Percentiles rank a stretch among this genome's conserved stretches.
Evolutionary conservation across 1,139 yeast species (phyloP).

Genomic region (Torulaspora pretoriensis): DNA sequence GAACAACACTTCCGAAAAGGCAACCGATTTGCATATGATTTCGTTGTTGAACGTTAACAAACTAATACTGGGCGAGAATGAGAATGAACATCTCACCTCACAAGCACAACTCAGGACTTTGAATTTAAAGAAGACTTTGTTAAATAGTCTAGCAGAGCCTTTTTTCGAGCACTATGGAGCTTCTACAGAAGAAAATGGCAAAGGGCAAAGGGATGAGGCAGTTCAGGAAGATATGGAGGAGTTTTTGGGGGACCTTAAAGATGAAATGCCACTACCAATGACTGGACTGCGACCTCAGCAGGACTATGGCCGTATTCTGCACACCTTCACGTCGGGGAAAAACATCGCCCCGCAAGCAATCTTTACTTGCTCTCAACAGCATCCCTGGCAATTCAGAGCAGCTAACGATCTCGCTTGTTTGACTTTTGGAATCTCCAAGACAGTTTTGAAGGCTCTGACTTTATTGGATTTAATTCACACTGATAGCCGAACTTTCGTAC

Average conservation of each 20-base stretch:
- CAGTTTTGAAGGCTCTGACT: conserved; percentile 57
- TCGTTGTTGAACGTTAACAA: conserved; percentile 36
- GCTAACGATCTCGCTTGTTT: conserved; percentile 88
- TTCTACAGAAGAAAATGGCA: conserved; percentile 33
- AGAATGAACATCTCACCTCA: conserved; percentile 31
- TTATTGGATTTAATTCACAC: conserved; percentile 76
- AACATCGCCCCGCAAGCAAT: conserved; percentile 74
- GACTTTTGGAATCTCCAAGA: conserved; percentile 75
- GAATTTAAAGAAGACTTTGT: conserved; percentile 48
- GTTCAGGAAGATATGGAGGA: conserved; percentile 10
- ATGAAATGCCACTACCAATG: conserved; percentile 16
- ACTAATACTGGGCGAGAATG: conserved; percentile 42
- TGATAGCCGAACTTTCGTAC: conserved; percentile 63
- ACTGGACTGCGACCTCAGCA: conserved; percentile 20
- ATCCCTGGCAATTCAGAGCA: conserved; percentile 78
- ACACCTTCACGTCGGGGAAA: conserved; percentile 58
- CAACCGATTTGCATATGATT: conserved; percentile 34
- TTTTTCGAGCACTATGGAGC: conserved; percentile 49
- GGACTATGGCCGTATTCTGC: conserved; percentile 42
- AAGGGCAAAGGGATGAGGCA: conserved; percentile 9
- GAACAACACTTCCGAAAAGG: conserved; percentile 37
- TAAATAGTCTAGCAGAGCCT: conserved; percentile 72
- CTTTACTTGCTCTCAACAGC: conserved; percentile 69
- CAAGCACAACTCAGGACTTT: conserved; percentile 12
- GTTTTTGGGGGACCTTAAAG: conserved; percentile 14